Evolutionary conservation across 1,284 basidiomycete genomes (phyloP), one percentile per base, ranked within the genome.

Genomic region (Singerocomus rubriflavus): DNA sequence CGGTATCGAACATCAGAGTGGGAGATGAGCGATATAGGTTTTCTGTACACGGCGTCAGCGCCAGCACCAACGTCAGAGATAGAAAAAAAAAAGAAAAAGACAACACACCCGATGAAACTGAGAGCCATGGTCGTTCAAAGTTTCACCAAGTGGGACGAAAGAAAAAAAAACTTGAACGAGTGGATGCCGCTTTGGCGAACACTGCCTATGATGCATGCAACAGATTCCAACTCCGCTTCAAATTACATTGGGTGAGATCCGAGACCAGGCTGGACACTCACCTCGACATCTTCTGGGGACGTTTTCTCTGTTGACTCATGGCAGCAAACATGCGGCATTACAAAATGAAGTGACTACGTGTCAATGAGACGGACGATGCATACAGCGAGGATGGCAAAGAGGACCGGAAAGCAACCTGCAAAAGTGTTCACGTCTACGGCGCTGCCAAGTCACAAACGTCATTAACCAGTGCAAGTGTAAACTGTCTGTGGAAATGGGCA

Each of bases 1-100:
- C 89, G 81, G 73, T 94, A 94, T 50, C 91, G 85, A 58, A 93
- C 89, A 79, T 93, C 91, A 50, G 90, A 92, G 66, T 91, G 88
- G 54, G 91, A 93, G 65, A 91, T 88, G 65, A 94, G 83, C 57
- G 88, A 91, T 58, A 94, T 93, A n/a, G 85, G 80, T 77, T 90
- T 90, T 68, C 88, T 89, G 69, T n/a, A 42, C 34, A 17, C 46
- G 51, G 44, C 50, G 42, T 57, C 44, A 54, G 31, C 34, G 29
- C 44, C 39, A 30, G 12, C 9, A 2, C 27, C 13, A 44, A 9
- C 11, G 26, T 10, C 9, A 6, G 37, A 21, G 21, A 21, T 4
- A 21, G 21, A 21, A 21, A 21, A 21, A 27, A 30, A 17, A 1
- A 21, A 21, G 4, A 21, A 27, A 30, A 17, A 1, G 25, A 7